Base-by-base conservation (phyloP, 1,284 basidiomycete genomes). In the Lignosus rhinocerotis region DNA sequence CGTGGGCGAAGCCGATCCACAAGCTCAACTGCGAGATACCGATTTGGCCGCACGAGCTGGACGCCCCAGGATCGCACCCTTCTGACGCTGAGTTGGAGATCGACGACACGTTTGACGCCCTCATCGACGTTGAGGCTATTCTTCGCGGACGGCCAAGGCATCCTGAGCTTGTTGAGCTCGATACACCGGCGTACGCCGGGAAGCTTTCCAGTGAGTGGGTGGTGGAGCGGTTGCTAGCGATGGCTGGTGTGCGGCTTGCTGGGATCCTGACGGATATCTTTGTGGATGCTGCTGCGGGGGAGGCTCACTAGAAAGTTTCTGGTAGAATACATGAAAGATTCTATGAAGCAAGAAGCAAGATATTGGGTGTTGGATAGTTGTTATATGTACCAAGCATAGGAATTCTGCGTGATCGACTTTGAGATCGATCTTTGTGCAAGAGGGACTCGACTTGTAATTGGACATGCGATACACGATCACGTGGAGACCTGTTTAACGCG, bases 171-270 rank as follows among this genome's bases (percentile, higher is more conserved):
- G 56, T 92, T 34, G 90, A 96, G 73, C 81, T 97, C n/a, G 90
- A 96, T 72, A 94, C 91, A 21, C 87, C 90, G 0, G 78, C 87
- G 62, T 97, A 97, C 68, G 75, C 88, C 1, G 93, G 90, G 1
- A 75, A 75, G 25, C 85, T 96, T 63, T 76, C 77, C 54, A 74
- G 85, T 42, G 76, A 83, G 59, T 88, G 88, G 81, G 75, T 93
- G 41, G 68, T 97, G 2, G 93, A 96, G 79, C 85, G 84, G 73
- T 72, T 96, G 65, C 75, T 97, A 48, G 89, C 92, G 0, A 88
- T 88, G 77, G 93, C 78, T 1, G 94, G 93, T 1, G 74, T 96
- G 38, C 80, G 94, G 14, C 83, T 95, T 34, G 94, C 93, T 10
- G 92, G 86, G 2, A 73, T 92, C 4, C 73, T 96, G 63, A 96